Conservation (phyloP, 805 yeast species). For the Candida tibetensis region DNA sequence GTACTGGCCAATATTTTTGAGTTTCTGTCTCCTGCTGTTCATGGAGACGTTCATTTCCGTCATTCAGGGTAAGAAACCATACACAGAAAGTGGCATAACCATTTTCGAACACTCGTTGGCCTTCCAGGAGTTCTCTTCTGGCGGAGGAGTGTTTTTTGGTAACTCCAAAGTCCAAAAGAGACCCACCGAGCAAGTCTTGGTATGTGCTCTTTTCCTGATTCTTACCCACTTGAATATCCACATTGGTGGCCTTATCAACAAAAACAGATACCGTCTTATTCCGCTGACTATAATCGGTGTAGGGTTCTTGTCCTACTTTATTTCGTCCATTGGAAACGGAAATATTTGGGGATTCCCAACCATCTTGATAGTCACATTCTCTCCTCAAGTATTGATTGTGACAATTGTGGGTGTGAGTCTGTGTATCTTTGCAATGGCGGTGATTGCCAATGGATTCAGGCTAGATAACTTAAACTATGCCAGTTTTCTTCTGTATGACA, state of each 20-base stretch:
- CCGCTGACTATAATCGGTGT: conserved; percentile 62
- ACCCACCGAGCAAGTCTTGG: conserved; percentile 53
- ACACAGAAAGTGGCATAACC: conserved; percentile 66
- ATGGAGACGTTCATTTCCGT: conserved; percentile 64
- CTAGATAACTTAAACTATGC: conserved; percentile 35
- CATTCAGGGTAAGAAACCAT: conserved; percentile 52
- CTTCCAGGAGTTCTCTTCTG: conserved; percentile 65
- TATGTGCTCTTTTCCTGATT: conserved; percentile 54
- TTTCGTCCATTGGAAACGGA: conserved; percentile 39
- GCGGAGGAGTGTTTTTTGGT: conserved; percentile 22
- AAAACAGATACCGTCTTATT: conserved; percentile 54
- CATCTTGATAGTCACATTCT: conserved; percentile 54
- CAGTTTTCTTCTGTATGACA: conserved; percentile 24
- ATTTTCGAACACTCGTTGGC: conserved; percentile 74
- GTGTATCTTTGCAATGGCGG: conserved; percentile 54
- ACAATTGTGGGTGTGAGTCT: conserved; percentile 51
- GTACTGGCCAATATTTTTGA: conserved; percentile 57
- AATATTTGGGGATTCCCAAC: conserved; percentile 50
- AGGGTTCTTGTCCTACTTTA: conserved; percentile 44
- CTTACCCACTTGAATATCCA: conserved; percentile 62
- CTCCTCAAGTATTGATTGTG: conserved; percentile 63
- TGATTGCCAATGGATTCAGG: conserved; percentile 49
- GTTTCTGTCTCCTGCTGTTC: conserved; percentile 60
- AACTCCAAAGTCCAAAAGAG: conserved; percentile 20
- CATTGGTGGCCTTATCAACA: conserved; percentile 53